phyloP scores from a whole-genome alignment of 2,329 filamentous ascomycete genomes.

The Colletotrichum phormii region DNA sequence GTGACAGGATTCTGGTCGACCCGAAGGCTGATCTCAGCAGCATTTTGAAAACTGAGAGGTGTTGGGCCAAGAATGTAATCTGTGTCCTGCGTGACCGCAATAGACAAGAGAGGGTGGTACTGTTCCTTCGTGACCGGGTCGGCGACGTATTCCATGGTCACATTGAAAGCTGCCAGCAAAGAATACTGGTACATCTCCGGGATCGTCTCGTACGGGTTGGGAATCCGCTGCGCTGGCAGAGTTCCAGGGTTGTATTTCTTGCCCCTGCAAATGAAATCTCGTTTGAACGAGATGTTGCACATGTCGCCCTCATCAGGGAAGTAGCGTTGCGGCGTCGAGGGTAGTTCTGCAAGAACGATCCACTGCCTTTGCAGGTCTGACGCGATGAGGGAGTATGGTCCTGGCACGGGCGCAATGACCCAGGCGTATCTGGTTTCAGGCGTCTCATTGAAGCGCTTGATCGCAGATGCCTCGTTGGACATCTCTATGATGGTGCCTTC shows the following conservation, averaged over 20 bases:
- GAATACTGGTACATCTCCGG: background rate
- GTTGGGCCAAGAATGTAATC: background rate
- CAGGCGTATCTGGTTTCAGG: conserved; percentile 12
- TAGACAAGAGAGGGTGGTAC: conserved; percentile 11
- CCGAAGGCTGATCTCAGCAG: conserved; percentile 13
- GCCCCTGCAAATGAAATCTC: conserved; percentile 6
- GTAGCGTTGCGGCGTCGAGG: background rate
- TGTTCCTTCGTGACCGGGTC: conserved; percentile 14
- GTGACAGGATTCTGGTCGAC: conserved; percentile 11
- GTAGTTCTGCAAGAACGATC: conserved; percentile 17
- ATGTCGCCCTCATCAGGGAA: conserved; percentile 24
- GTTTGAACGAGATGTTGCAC: conserved; percentile 11
- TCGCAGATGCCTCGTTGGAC: background rate
- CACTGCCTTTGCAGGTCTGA: conserved; percentile 30
- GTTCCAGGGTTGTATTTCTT: conserved; percentile 6
- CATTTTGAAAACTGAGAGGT: background rate
- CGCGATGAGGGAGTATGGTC: conserved; percentile 7
- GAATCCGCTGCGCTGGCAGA: conserved; percentile 15
- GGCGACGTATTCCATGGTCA: conserved; percentile 20
- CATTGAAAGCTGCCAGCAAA: conserved; percentile 14
- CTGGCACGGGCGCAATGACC: conserved; percentile 15
- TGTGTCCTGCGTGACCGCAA: background rate
- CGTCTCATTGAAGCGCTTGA: conserved; percentile 12
- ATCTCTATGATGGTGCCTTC: conserved; percentile 27
- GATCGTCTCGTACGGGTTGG: conserved; percentile 14